These are phyloP conservation scores for Sanghuangporus weigelae DNA, from an alignment of 1,284 basidiomycete genomes.

Conservation along the genomic window DNA sequence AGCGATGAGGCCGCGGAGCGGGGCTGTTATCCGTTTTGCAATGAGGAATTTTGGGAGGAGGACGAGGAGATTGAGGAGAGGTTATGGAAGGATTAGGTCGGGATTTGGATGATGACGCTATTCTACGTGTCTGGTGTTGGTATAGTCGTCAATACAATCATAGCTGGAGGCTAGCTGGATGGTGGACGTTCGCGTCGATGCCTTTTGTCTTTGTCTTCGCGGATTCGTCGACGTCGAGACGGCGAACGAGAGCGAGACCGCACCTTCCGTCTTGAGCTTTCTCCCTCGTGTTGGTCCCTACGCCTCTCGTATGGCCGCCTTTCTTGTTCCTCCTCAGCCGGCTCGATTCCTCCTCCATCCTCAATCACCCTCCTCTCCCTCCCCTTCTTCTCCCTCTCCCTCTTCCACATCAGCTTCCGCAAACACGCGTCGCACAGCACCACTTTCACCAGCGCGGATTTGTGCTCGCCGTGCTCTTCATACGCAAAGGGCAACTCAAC, in stretches of 20 bases:
- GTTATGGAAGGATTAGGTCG: not conserved
- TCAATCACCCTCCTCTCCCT: not conserved
- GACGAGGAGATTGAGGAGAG: not conserved
- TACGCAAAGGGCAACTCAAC: conserved; percentile 89
- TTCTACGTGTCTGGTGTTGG: not conserved
- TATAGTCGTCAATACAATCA: not conserved
- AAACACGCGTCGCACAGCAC: conserved; percentile 75
- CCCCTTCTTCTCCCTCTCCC: conserved; percentile 51
- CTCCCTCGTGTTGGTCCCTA: conserved; percentile 2
- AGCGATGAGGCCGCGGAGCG: conserved; percentile 15
- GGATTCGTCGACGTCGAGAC: not conserved
- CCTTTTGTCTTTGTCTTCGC: not conserved
- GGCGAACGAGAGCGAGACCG: conserved; percentile 24
- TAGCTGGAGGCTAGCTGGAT: not conserved
- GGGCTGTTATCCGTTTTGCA: conserved; percentile 30
- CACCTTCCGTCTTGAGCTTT: conserved; percentile 9
- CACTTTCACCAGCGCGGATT: conserved; percentile 84
- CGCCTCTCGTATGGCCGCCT: not conserved
- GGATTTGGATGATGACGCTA: not conserved
- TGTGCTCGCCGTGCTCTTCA: conserved; percentile 67
- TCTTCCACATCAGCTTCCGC: conserved; percentile 83
- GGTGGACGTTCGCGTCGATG: not conserved
- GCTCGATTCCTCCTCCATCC: not conserved
- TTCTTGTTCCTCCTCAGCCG: not conserved
- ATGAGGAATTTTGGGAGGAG: not conserved